A percentile compares a stretch with the other conserved stretches of the same genome.
Conservation (phyloP, 176 grass and related monocot species). For the sorghum (Sorghum bicolor) region Sorghum_bicolor_NCBIv3 NC_012870.2:15042501-15043000, state of each 20-base stretch:
- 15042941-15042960: constrained; percentile 94
- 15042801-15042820: background rate
- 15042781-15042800: constrained; percentile 13
- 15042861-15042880: background rate
- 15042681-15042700: background rate
- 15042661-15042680: background rate
- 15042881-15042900: constrained; percentile 20
- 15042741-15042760: constrained; percentile 9
- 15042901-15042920: constrained; percentile 65
- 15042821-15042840: background rate
- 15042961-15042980: constrained; percentile 99
- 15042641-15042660: constrained; percentile 6
- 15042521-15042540: constrained; percentile 99
- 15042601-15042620: constrained; percentile 83
- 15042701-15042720: constrained; percentile 1
- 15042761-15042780: background rate
- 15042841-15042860: background rate
- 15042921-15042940: constrained; percentile 86
- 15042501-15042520: constrained; percentile 86
- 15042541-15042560: constrained; percentile 86
- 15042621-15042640: constrained; percentile 96
- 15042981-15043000: constrained; percentile 68
- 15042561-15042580: constrained; percentile 92
- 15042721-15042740: background rate
- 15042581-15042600: constrained; percentile 72